phyloP scores from a whole-genome alignment of 768 basidiomycete genomes.

The Nidularia pulvinata region DNA sequence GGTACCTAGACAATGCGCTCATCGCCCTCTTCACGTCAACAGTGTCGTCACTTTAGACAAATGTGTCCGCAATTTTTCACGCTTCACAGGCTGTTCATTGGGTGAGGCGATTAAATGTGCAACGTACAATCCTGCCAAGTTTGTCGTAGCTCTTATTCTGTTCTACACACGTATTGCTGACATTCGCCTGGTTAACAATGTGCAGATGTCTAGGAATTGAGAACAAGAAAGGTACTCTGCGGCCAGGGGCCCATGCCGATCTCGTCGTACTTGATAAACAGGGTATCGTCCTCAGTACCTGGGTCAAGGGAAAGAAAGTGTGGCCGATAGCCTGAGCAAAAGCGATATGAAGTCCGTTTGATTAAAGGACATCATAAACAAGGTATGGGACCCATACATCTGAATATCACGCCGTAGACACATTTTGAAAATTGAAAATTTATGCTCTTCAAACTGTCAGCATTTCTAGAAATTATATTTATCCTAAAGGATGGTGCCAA shows the following conservation, averaged over 20 bases:
- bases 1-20: neutral
- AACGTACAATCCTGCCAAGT: conserved; percentile 85
- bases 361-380: too few relatives aligned
- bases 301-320: conserved; percentile 76
- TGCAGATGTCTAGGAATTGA: conserved; percentile 76
- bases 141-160: conserved; percentile 12
- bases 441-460: too few relatives aligned
- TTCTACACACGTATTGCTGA: neutral
- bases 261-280: conserved; percentile 71
- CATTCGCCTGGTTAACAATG: neutral
- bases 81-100: conserved; percentile 83
- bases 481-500: too few relatives aligned
- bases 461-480: too few relatives aligned
- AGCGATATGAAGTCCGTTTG: too few relatives aligned
- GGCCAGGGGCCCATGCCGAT: conserved; percentile 87
- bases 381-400: too few relatives aligned
- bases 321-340: conserved; percentile 33
- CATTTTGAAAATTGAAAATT: too few relatives aligned
- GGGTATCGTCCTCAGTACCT: conserved; percentile 69
- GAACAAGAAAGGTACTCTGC: conserved; percentile 77
- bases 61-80: conserved; percentile 83
- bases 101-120: conserved; percentile 86
- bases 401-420: too few relatives aligned
- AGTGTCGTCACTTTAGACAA: conserved; percentile 84
- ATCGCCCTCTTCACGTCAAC: conserved; percentile 2